These are phyloP conservation scores for Alliaria petiolata DNA, from an alignment of 345 rosid genomes.

Conservation along the genomic window DNA sequence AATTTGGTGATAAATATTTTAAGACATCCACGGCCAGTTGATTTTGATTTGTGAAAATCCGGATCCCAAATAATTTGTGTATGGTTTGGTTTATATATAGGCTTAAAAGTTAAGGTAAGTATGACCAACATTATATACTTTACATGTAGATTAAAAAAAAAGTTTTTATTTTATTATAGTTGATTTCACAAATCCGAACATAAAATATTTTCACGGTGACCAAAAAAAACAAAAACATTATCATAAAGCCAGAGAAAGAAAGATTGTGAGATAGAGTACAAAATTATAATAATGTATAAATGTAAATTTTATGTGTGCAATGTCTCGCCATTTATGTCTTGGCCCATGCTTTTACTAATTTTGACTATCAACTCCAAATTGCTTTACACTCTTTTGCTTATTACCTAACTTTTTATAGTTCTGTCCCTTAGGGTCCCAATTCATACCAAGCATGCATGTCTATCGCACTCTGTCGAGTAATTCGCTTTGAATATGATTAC, in stretches of 20 bases:
- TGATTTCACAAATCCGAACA: not conserved
- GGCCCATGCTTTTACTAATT: too few species aligned
- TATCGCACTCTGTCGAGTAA: constrained; percentile 21
- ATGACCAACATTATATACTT: too few species aligned
- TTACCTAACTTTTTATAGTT: constrained; percentile 12
- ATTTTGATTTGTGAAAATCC: too few species aligned
- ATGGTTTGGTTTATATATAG: too few species aligned
- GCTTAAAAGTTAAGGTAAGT: too few species aligned
- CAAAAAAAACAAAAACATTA: not conserved
- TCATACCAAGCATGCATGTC: constrained; percentile 24
- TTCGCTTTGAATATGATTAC: constrained; percentile 1
- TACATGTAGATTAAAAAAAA: too few species aligned
- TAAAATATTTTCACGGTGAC: constrained; percentile 7
- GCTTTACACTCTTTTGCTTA: constrained; percentile 5
- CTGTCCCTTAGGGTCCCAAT: constrained; percentile 17
- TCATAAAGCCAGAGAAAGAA: not conserved
- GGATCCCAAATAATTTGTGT: too few species aligned
- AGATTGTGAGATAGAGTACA: not conserved
- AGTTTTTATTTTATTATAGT: too few species aligned
- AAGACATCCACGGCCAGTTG: too few species aligned
- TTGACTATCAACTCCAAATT: constrained; percentile 21
- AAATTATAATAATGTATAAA: not conserved
- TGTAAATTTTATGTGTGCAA: not conserved
- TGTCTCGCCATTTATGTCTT: constrained; percentile 16
- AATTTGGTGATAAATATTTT: too few species aligned